Percentiles rank a stretch among this genome's conserved stretches.
These are phyloP conservation scores for Citrullus amarus DNA, from an alignment of 306 rosid species.

Conservation along the genomic window DNA sequence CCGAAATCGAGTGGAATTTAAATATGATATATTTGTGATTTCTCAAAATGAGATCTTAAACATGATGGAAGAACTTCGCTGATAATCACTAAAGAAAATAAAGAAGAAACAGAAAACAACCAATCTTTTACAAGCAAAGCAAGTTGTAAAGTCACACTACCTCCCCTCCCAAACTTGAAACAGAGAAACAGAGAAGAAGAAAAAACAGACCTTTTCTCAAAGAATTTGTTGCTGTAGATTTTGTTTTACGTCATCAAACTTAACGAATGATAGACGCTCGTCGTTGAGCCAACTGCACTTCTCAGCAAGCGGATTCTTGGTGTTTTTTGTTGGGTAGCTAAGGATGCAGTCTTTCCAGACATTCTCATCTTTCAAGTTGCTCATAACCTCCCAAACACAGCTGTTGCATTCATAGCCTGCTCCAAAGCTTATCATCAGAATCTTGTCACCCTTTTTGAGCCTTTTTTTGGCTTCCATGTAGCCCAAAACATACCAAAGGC, in stretches of 20 bases:
- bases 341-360: slow-evolving; percentile 59
- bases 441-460: slow-evolving; percentile 50
- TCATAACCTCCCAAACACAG: slow-evolving; percentile 80
- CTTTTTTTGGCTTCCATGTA: slow-evolving; percentile 94
- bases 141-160: neutral
- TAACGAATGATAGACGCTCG: slow-evolving; percentile 46
- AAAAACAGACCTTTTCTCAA: neutral
- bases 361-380: slow-evolving; percentile 42
- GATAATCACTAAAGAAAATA: neutral
- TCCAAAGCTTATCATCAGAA: slow-evolving; percentile 80
- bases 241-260: slow-evolving; percentile 26
- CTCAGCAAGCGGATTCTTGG: slow-evolving; percentile 45
- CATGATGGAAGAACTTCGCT: neutral
- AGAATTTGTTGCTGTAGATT: neutral
- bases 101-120: neutral
- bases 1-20: neutral
- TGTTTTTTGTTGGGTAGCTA: slow-evolving; percentile 37
- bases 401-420: slow-evolving; percentile 88
- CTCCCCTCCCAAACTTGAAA: neutral
- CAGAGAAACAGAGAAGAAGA: neutral
- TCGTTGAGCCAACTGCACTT: slow-evolving; percentile 66
- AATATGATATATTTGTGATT: neutral
- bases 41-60: neutral
- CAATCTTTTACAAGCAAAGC: slow-evolving; percentile 1
- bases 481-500: slow-evolving; percentile 81